A percentile compares a stretch with the other conserved stretches of the same genome.
These are phyloP conservation scores for Talaromyces funiculosus DNA, from an alignment of 2,329 filamentous ascomycete genomes.

Conservation along the genomic window DNA sequence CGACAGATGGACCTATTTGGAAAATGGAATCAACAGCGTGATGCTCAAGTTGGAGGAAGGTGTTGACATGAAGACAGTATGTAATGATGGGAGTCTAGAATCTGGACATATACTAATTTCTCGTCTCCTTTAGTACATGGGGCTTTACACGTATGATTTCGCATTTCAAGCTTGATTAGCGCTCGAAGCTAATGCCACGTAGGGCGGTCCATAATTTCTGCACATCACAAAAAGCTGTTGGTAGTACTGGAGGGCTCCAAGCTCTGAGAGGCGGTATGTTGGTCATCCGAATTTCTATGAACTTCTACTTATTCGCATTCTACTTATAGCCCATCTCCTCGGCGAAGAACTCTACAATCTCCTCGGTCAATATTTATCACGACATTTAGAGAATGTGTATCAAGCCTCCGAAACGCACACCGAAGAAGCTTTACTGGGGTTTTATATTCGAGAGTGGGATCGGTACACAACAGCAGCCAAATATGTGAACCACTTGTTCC, in stretches of 20 bases:
- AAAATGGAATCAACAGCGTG: constrained; percentile 81
- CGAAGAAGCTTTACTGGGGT: constrained; percentile 82
- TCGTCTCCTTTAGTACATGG: constrained; percentile 67
- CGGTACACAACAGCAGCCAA: constrained; percentile 93
- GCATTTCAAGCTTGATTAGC: constrained; percentile 12
- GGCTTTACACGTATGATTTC: constrained; percentile 72
- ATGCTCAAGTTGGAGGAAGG: constrained; percentile 90
- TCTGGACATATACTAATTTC: constrained; percentile 15
- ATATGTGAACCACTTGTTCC: constrained; percentile 95
- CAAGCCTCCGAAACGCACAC: constrained; percentile 69
- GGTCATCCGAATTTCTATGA: not conserved
- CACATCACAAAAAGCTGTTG: constrained; percentile 89
- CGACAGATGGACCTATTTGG: constrained; percentile 78
- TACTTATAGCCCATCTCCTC: constrained; percentile 71
- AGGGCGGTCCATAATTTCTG: constrained; percentile 98
- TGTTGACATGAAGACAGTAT: constrained; percentile 83
- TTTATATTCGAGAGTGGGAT: constrained; percentile 96
- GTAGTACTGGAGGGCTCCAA: constrained; percentile 46
- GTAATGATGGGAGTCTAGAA: constrained; percentile 21
- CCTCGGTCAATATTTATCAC: constrained; percentile 75
- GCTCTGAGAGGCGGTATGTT: constrained; percentile 66
- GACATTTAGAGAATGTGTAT: constrained; percentile 68
- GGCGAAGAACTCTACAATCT: constrained; percentile 95
- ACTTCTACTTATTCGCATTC: constrained; percentile 19
- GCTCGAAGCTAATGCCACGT: constrained; percentile 18